A percentile compares a stretch with the other conserved stretches of the same genome.
These are phyloP conservation scores for Septoria linicola DNA, from an alignment of 2,329 filamentous ascomycete species.

Conservation along the genomic window DNA sequence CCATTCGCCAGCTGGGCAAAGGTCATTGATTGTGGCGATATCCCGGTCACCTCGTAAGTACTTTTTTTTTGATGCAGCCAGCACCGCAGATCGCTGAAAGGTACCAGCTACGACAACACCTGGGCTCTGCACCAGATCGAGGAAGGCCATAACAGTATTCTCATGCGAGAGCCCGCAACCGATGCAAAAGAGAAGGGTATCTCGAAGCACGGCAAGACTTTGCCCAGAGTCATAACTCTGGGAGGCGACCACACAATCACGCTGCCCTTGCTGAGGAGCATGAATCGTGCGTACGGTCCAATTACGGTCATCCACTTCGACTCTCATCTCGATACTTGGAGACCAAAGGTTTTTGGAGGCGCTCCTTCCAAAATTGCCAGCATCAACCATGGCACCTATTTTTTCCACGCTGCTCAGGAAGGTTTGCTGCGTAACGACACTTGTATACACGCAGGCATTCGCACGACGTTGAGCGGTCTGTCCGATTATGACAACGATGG, in stretches of 20 bases:
- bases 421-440: slow-evolving; percentile 77
- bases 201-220: slow-evolving; percentile 69
- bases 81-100: not conserved
- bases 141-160: slow-evolving; percentile 73
- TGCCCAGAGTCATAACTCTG: slow-evolving; percentile 78
- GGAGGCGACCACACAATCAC: slow-evolving; percentile 63
- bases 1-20: slow-evolving; percentile 36
- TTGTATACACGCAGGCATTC: slow-evolving; percentile 85
- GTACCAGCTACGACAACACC: slow-evolving; percentile 70
- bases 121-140: slow-evolving; percentile 83
- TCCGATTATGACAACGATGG: slow-evolving; percentile 83
- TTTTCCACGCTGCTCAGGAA: slow-evolving; percentile 77
- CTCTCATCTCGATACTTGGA: slow-evolving; percentile 63
- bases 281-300: slow-evolving; percentile 51
- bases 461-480: slow-evolving; percentile 74
- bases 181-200: slow-evolving; percentile 66
- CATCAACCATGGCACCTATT: slow-evolving; percentile 85
- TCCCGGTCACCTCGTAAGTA: slow-evolving; percentile 77
- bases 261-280: slow-evolving; percentile 55
- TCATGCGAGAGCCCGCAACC: slow-evolving; percentile 69
- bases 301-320: slow-evolving; percentile 65
- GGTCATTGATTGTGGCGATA: slow-evolving; percentile 86
- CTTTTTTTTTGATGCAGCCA: not conserved
- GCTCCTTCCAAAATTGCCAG: slow-evolving; percentile 71
- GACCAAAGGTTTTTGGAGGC: slow-evolving; percentile 82